Evolutionary conservation across 148 eudicot species (phyloP), one percentile per base, ranked within the genome.

Genomic region (Camellia sinensis): DNA sequence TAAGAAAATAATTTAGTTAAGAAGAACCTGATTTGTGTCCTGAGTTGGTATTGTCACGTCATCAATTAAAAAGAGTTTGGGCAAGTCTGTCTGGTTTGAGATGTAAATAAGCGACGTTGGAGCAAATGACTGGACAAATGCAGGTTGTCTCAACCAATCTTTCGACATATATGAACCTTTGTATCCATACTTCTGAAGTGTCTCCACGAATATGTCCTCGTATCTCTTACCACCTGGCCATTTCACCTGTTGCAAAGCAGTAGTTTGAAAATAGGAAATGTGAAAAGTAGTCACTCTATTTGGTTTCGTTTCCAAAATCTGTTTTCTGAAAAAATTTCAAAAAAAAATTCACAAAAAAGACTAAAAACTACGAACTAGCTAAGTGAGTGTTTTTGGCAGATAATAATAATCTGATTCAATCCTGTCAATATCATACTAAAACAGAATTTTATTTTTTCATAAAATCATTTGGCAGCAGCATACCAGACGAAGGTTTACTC

Each of bases 91-190:
- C 80, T 74, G 86, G 76, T 96, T 91, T 22, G 97, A 91, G 81
- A 89, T 76, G 70, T 96, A 87, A 48, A 90, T 88, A 76, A 96
- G 92, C 1, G 98, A 94, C 21, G 94, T 84, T 64, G 98, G 99
- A 78, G 99, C 99, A 80, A 96, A 96, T 48, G 99, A 96, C 86
- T 96, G 99, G 75, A 96, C 87, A 87, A 96, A 96, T 83, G 87
- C 92, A 76, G 99, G 99, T 75, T 90, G 92, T 69, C 91, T 90
- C 73, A 93, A 83, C 99, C 99, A 96, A 66, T 89, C 86, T 76
- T 92, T 82, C 46, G 99, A 96, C 89, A 92, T 80, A 80, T 96
- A 96, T 77, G 97, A 81, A 78, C 97, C 99, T 82, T 84, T 86
- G 75, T 94, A 96, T 53, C 95, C 97, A 68, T 94, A 89, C 82